Evolutionary conservation across 345 rosid species (phyloP).

Genomic region (Gossypium rotundifolium): DNA sequence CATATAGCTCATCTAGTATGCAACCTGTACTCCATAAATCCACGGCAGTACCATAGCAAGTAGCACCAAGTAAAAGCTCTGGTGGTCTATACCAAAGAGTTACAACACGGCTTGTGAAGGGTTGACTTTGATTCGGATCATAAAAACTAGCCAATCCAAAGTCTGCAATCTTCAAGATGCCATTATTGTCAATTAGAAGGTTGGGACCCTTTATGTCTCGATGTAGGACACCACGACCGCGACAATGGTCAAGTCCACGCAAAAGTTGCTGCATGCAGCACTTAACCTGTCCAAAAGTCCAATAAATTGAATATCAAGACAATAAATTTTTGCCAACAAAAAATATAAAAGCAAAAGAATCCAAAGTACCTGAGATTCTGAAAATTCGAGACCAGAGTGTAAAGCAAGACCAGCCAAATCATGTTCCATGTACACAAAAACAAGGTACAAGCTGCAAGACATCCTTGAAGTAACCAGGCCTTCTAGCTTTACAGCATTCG

Average conservation of each 20-base stretch:
- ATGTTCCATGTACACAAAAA: conserved; percentile 97
- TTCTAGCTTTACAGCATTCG: conserved; percentile 85
- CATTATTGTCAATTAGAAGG: conserved; percentile 82
- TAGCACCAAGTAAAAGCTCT: conserved; percentile 91
- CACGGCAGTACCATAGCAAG: conserved; percentile 74
- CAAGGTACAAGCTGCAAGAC: conserved; percentile 98
- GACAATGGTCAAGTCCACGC: conserved; percentile 88
- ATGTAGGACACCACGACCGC: conserved; percentile 81
- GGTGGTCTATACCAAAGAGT: conserved; percentile 99
- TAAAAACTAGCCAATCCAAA: conserved; percentile 90
- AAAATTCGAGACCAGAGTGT: conserved; percentile 74
- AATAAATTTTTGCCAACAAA: not conserved
- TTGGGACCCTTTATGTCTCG: conserved; percentile 97
- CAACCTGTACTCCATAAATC: conserved; percentile 98
- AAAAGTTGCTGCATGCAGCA: conserved; percentile 88
- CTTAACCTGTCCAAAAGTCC: conserved; percentile 56
- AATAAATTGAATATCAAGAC: not conserved
- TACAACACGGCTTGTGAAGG: conserved; percentile 90
- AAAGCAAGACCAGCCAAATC: conserved; percentile 93
- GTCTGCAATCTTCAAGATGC: conserved; percentile 87
- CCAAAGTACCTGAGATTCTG: conserved; percentile 70
- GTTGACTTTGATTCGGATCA: conserved; percentile 65
- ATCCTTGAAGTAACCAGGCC: conserved; percentile 97
- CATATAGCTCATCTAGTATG: conserved; percentile 84
- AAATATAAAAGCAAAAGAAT: not conserved